These are phyloP conservation scores for Cnidoscolus chayamansa DNA, from an alignment of 441 rosid genomes.

Conservation along the genomic window DNA sequence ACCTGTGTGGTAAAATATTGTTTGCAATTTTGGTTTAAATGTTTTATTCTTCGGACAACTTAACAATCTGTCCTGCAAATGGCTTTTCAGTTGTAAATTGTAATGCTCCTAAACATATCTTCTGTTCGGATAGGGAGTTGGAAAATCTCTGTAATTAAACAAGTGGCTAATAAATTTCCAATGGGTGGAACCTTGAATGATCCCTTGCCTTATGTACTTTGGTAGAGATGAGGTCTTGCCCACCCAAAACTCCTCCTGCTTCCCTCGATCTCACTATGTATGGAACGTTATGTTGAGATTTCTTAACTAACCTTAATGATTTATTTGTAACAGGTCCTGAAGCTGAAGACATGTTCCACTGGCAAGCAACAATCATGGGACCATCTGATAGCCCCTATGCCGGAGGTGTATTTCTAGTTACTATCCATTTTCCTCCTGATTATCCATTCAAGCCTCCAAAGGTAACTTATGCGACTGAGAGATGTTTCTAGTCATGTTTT, in stretches of 20 bases:
- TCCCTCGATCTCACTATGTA: background rate
- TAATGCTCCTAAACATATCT: too few species aligned
- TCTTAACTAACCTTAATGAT: background rate
- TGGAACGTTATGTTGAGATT: background rate
- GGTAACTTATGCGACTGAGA: conserved; percentile 1
- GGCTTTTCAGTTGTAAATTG: too few species aligned
- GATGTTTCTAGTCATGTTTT: background rate
- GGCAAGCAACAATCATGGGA: conserved; percentile 87
- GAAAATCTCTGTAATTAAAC: background rate
- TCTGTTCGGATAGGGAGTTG: background rate
- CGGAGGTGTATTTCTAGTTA: conserved; percentile 64
- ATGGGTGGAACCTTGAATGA: background rate
- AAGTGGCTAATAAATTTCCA: background rate
- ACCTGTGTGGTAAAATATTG: background rate
- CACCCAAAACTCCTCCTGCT: background rate
- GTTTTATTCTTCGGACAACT: background rate
- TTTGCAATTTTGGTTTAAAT: background rate
- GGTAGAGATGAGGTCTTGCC: background rate
- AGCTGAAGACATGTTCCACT: conserved; percentile 34
- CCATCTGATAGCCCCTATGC: conserved; percentile 69
- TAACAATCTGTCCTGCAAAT: background rate
- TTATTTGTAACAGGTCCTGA: conserved; percentile 1
- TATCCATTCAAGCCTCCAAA: conserved; percentile 49
- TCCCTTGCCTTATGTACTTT: background rate
- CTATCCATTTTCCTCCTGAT: conserved; percentile 75